A percentile compares a stretch with the other conserved stretches of the same genome.
Evolutionary conservation across 1,284 basidiomycete species (phyloP).

Genomic region (Rhodotorula sp.): DNA sequence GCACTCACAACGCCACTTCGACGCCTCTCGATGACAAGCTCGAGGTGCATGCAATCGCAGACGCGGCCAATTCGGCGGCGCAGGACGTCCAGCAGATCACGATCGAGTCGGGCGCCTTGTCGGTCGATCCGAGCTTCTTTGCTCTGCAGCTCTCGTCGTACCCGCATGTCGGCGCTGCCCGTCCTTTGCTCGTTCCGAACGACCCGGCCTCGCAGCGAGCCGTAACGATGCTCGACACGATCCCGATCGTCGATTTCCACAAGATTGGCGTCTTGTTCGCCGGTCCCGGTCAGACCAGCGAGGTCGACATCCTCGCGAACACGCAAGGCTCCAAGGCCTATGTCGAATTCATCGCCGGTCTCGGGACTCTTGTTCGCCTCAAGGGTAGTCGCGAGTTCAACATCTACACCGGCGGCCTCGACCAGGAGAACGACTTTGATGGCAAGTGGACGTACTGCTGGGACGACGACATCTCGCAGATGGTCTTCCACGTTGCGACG

Average conservation of each 20-base stretch:
- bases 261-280: slow-evolving; percentile 97
- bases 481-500: slow-evolving; percentile 93
- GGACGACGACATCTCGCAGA: slow-evolving; percentile 97
- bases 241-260: slow-evolving; percentile 95
- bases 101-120: slow-evolving; percentile 40
- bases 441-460: slow-evolving; percentile 86
- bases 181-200: slow-evolving; percentile 53
- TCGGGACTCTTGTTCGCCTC: slow-evolving; percentile 86
- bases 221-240: slow-evolving; percentile 72
- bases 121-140: slow-evolving; percentile 81
- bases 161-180: slow-evolving; percentile 53
- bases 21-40: slow-evolving; percentile 13
- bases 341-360: slow-evolving; percentile 82
- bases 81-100: slow-evolving; percentile 29
- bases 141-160: slow-evolving; percentile 82
- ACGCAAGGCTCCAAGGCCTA: slow-evolving; percentile 92
- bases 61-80: slow-evolving; percentile 42
- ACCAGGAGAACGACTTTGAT: slow-evolving; percentile 83
- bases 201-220: slow-evolving; percentile 60
- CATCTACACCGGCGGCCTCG: slow-evolving; percentile 90
- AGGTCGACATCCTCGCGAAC: slow-evolving; percentile 85
- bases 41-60: slow-evolving; percentile 44
- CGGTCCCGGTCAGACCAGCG: slow-evolving; percentile 80
- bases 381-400: slow-evolving; percentile 74
- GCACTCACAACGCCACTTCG: neutral